Evolutionary conservation across 305 asterid species (phyloP).

Genomic region (Solanum hybrid): DNA sequence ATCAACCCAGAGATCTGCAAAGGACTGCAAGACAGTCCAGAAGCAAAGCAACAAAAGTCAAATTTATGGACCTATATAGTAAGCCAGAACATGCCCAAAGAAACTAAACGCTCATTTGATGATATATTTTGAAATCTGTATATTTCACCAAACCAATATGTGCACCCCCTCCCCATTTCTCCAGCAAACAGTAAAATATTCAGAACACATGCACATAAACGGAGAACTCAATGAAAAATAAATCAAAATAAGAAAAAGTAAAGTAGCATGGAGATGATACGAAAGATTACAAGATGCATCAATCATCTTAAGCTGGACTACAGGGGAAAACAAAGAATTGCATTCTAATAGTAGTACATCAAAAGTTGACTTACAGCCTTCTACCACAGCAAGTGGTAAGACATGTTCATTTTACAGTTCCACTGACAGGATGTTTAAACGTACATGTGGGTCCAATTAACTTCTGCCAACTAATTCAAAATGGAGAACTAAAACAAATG

Average conservation of each 20-base stretch:
- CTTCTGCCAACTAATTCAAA: neutral
- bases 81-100: neutral
- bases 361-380: neutral
- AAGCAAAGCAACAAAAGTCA: neutral
- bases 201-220: neutral
- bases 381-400: neutral
- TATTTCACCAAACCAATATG: neutral
- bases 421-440: neutral
- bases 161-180: neutral
- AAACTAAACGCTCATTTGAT: neutral
- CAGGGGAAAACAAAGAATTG: neutral
- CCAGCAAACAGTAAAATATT: neutral
- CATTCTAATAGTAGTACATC: neutral
- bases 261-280: neutral
- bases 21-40: constrained; percentile 46
- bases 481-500: neutral
- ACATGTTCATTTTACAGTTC: neutral
- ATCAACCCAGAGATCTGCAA: constrained; percentile 97
- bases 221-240: neutral
- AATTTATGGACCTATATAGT: neutral
- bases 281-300: neutral
- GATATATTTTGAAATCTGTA: neutral
- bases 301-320: neutral
- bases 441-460: neutral
- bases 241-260: neutral